Evolutionary conservation across 2,329 filamentous ascomycete species (phyloP), one percentile per base, ranked within the genome.

Genomic region (Neopestalotiopsis sp.): DNA sequence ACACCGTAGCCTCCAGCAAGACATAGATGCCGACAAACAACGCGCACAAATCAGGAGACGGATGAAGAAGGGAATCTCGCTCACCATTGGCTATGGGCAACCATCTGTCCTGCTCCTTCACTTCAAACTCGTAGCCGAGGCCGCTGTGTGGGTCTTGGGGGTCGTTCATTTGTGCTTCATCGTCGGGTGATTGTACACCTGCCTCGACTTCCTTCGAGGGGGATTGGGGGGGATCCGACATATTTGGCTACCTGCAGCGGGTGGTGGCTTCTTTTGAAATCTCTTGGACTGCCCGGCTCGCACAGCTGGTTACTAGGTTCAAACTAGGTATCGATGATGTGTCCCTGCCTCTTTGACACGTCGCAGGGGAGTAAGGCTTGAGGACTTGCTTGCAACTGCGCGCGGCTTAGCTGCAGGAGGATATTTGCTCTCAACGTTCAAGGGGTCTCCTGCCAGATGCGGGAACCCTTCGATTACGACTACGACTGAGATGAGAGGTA

Each of bases 71-170:
- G 75, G 74, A 76, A 74, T 74, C 74, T 77, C 83, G 96, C 96
- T 89, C 89, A 99, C 96, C 96, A 94, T 99, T 99, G 85, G 96
- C 96, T 89, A 99, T 99, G 81, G 96, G 96, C 82, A 99, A 90
- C 96, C 96, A 99, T 88, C 96, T 89, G 85, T 99, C 96, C 85
- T 99, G 96, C 85, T 99, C 96, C 88, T 98, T 98, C 84, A 98
- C 95, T 85, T 98, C 95, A 82, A 98, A 97, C 86, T 98, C 95
- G 81, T 94, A 94, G 83, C 86, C 90, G 83, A 92, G 88, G 81
- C 89, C 91, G 82, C 88, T 88, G 86, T 94, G 92, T 90, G 90
- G 88, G 85, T 93, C 91, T 83, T 91, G 89, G 84, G 88, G 85
- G 82, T 94, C 93, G 86, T 97, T 94, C 93, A 97, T 97, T 89